Evolutionary conservation across 257 asterid species (phyloP).

Genomic region (Lycium barbarum): DNA sequence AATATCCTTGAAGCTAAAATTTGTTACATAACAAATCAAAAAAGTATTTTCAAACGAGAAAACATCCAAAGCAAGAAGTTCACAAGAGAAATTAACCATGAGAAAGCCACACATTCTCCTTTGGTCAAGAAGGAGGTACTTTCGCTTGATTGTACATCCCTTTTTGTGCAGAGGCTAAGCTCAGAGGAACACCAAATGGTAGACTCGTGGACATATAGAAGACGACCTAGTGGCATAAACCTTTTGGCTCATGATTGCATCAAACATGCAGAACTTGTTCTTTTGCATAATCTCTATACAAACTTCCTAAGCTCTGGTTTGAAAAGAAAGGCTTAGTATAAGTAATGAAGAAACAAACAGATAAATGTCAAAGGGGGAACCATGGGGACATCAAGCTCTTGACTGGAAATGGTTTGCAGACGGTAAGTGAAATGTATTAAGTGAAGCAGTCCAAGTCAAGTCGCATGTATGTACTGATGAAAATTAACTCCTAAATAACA

Average conservation of each 20-base stretch:
- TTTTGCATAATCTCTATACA: neutral
- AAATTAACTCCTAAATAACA: neutral
- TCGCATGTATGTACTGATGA: neutral
- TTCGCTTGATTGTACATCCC: neutral
- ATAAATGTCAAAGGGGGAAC: neutral
- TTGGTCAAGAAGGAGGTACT: neutral
- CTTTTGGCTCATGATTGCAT: constrained; percentile 15
- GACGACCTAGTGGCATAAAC: neutral
- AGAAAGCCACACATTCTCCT: neutral
- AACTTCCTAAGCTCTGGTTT: neutral
- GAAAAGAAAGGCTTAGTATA: neutral
- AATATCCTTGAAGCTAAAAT: neutral
- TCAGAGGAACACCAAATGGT: neutral
- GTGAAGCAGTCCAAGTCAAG: neutral
- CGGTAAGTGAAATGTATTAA: neutral
- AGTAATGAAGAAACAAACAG: neutral
- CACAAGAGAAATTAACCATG: constrained; percentile 11
- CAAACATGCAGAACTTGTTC: constrained; percentile 6
- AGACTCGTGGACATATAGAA: neutral
- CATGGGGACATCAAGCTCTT: neutral
- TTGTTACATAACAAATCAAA: constrained; percentile 7
- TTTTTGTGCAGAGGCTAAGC: neutral
- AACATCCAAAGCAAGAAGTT: neutral
- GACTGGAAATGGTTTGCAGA: neutral
- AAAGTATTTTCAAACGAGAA: neutral